Conservation (phyloP, 2,329 filamentous ascomycete genomes). For the Venturia oleaginea region DNA sequence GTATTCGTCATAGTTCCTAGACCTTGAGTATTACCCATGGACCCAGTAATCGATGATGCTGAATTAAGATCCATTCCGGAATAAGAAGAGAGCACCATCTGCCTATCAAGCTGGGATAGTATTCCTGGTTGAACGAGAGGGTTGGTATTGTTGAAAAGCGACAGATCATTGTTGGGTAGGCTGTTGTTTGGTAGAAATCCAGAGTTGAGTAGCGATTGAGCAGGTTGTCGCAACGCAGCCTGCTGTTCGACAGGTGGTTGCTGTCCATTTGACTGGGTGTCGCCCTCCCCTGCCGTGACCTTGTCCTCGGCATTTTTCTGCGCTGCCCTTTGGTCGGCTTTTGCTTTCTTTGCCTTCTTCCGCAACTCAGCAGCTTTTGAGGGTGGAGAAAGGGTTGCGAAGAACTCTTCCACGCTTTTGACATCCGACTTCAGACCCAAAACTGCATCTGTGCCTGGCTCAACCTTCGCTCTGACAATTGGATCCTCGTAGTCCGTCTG, state of each 20-base stretch:
- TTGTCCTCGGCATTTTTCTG: background rate
- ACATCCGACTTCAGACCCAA: constrained; percentile 81
- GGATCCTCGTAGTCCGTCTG: constrained; percentile 76
- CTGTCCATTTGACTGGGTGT: background rate
- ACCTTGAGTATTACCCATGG: constrained; percentile 6
- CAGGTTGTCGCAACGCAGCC: background rate
- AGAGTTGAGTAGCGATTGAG: background rate
- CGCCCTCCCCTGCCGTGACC: background rate
- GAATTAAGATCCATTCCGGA: constrained; percentile 41
- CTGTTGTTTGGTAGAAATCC: constrained; percentile 13
- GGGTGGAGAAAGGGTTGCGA: constrained; percentile 66
- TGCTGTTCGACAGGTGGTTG: background rate
- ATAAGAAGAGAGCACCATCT: constrained; percentile 69
- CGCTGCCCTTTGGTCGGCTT: constrained; percentile 18
- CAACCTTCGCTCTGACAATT: constrained; percentile 62
- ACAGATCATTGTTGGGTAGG: background rate
- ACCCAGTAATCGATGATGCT: constrained; percentile 22
- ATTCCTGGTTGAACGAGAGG: constrained; percentile 33
- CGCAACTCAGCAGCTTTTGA: constrained; percentile 37
- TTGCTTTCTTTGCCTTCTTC: constrained; percentile 40
- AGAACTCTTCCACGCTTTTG: constrained; percentile 92
- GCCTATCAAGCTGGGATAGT: constrained; percentile 63
- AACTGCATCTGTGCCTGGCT: constrained; percentile 77
- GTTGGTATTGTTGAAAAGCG: constrained; percentile 10
- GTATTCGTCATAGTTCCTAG: constrained; percentile 15